Percentiles rank a stretch among this genome's conserved stretches.
Evolutionary conservation across 495 filamentous ascomycete species (phyloP).

Genomic region (Hypomontagnella monticulosa): DNA sequence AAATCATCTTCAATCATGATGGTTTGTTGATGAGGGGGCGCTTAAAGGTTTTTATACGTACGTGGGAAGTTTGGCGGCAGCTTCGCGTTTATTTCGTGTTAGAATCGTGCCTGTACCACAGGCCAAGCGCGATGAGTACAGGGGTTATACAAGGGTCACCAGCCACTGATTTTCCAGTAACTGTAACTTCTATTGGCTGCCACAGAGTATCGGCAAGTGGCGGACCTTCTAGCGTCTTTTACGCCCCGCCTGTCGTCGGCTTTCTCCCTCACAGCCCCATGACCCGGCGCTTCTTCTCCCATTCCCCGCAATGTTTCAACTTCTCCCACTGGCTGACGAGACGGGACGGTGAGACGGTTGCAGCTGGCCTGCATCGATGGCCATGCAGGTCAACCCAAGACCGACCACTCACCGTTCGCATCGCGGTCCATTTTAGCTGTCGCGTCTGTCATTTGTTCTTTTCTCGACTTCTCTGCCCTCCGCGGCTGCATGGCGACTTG

Average conservation of each 20-base stretch:
- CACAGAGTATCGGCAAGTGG: neutral
- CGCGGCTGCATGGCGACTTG: constrained; percentile 44
- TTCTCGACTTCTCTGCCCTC: constrained; percentile 35
- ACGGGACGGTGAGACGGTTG: constrained; percentile 43
- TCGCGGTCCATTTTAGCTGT: constrained; percentile 41
- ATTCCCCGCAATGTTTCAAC: constrained; percentile 39
- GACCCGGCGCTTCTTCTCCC: constrained; percentile 35
- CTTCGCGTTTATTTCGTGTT: constrained; percentile 49
- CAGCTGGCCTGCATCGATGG: constrained; percentile 36
- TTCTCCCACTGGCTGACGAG: constrained; percentile 39
- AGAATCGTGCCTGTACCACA: constrained; percentile 38
- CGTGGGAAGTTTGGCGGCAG: constrained; percentile 21
- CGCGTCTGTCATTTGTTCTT: constrained; percentile 42
- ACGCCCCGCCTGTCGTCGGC: constrained; percentile 25
- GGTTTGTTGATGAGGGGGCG: constrained; percentile 26
- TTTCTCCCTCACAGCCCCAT: constrained; percentile 10
- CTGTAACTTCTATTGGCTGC: constrained; percentile 36
- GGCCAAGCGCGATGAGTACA: constrained; percentile 39
- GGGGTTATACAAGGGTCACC: constrained; percentile 20
- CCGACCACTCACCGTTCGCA: constrained; percentile 42
- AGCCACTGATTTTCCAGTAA: constrained; percentile 39
- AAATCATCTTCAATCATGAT: neutral
- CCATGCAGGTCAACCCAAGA: constrained; percentile 35
- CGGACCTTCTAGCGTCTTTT: constrained; percentile 16
- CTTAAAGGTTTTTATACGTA: constrained; percentile 42